Evolutionary conservation across 495 filamentous ascomycete species (phyloP).

Genomic region (Glarea lozoyensis): DNA sequence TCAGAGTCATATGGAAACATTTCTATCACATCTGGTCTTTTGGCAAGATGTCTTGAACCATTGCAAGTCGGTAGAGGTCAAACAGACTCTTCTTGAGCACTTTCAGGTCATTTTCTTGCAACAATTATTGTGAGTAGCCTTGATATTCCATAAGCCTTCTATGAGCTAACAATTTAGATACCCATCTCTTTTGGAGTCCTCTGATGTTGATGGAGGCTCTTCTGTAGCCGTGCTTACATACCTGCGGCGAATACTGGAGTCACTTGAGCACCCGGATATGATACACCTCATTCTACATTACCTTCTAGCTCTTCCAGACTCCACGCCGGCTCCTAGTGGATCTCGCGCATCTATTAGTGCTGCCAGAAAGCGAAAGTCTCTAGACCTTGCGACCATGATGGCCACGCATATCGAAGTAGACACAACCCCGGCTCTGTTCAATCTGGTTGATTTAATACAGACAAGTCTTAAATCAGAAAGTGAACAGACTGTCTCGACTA

Average conservation of each 20-base stretch:
- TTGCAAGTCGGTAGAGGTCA: constrained; percentile 84
- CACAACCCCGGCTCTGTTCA: constrained; percentile 82
- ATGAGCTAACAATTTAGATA: constrained; percentile 48
- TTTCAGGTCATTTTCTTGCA: constrained; percentile 96
- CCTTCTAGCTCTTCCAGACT: constrained; percentile 66
- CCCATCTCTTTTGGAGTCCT: constrained; percentile 90
- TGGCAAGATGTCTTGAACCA: constrained; percentile 98
- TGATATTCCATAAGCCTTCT: background rate
- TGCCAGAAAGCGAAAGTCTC: constrained; percentile 73
- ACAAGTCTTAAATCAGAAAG: constrained; percentile 77
- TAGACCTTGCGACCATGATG: constrained; percentile 74
- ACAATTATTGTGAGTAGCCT: constrained; percentile 69
- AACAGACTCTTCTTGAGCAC: constrained; percentile 86
- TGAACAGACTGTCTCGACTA: constrained; percentile 80
- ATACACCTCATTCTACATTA: constrained; percentile 91
- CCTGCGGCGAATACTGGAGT: constrained; percentile 80
- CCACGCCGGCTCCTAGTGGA: constrained; percentile 20
- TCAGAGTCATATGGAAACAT: constrained; percentile 76
- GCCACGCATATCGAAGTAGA: constrained; percentile 49
- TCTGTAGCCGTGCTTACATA: constrained; percentile 95
- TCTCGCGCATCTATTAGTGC: constrained; percentile 36
- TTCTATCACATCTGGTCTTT: constrained; percentile 88
- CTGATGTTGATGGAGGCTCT: constrained; percentile 91
- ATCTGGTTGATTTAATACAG: constrained; percentile 82
- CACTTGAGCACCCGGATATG: constrained; percentile 83